These are phyloP conservation scores for Candida ponderosae DNA, from an alignment of 805 yeast genomes.

Conservation along the genomic window DNA sequence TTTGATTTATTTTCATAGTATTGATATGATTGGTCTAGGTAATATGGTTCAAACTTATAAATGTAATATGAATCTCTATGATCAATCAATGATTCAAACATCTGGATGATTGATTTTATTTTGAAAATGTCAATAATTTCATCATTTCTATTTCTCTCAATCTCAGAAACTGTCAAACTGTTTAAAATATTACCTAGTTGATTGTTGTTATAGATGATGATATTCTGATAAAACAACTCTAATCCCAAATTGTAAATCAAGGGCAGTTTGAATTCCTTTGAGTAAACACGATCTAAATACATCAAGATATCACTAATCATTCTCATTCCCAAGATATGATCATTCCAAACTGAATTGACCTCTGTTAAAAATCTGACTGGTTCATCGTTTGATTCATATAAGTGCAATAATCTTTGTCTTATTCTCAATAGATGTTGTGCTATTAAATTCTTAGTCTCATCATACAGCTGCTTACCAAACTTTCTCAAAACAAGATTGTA, in stretches of 20 bases:
- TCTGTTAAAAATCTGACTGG: slow-evolving; percentile 29
- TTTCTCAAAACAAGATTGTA: slow-evolving; percentile 69
- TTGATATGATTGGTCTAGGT: slow-evolving; percentile 44
- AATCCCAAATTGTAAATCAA: slow-evolving; percentile 70
- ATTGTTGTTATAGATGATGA: slow-evolving; percentile 42
- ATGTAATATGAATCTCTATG: slow-evolving; percentile 55
- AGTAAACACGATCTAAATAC: slow-evolving; percentile 82
- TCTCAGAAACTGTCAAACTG: slow-evolving; percentile 42
- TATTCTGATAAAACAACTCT: slow-evolving; percentile 50
- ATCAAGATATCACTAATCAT: slow-evolving; percentile 78
- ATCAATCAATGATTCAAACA: slow-evolving; percentile 63
- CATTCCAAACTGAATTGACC: slow-evolving; percentile 48
- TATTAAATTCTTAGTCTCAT: slow-evolving; percentile 44
- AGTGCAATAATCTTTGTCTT: slow-evolving; percentile 7
- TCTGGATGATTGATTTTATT: slow-evolving; percentile 53
- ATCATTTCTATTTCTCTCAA: slow-evolving; percentile 49
- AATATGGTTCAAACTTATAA: slow-evolving; percentile 57
- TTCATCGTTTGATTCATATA: slow-evolving; percentile 9
- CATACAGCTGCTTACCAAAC: slow-evolving; percentile 58
- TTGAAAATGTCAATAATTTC: slow-evolving; percentile 48
- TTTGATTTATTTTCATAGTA: slow-evolving; percentile 45
- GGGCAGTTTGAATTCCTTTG: slow-evolving; percentile 57
- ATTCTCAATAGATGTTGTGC: slow-evolving; percentile 32
- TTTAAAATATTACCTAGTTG: slow-evolving; percentile 46
- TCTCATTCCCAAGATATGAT: slow-evolving; percentile 63